Conservation (phyloP, 78 protist species). For the Dictyostelium purpureum region DNA sequence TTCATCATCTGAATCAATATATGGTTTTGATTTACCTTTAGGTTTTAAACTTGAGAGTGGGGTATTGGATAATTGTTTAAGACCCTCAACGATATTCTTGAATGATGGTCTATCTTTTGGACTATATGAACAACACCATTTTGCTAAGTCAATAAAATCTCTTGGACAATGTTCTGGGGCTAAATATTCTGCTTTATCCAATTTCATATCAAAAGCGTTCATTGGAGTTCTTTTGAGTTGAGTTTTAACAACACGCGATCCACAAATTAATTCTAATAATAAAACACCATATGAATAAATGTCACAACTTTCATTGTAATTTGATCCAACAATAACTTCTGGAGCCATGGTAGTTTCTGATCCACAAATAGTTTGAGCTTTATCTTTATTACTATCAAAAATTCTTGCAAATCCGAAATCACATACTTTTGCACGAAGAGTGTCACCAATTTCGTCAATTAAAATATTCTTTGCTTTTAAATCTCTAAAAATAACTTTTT, state of each 20-base stretch:
- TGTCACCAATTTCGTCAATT: slow-evolving; percentile 42
- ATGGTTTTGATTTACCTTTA: slow-evolving; percentile 51
- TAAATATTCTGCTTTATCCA: slow-evolving; percentile 32
- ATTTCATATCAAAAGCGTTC: slow-evolving; percentile 44
- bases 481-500: slow-evolving; percentile 72
- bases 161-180: slow-evolving; percentile 52
- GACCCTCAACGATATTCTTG: slow-evolving; percentile 28
- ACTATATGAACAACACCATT: slow-evolving; percentile 21
- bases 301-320: slow-evolving; percentile 70
- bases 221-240: slow-evolving; percentile 58
- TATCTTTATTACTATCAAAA: neutral
- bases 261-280: slow-evolving; percentile 60
- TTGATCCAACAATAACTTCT: slow-evolving; percentile 56
- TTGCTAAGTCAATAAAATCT: slow-evolving; percentile 47
- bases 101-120: slow-evolving; percentile 60
- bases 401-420: slow-evolving; percentile 77
- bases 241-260: slow-evolving; percentile 48
- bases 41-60: neutral
- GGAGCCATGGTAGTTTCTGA: slow-evolving; percentile 76
- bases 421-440: slow-evolving; percentile 52
- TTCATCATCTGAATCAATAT: neutral
- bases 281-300: slow-evolving; percentile 63
- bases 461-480: slow-evolving; percentile 73
- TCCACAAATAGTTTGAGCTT: slow-evolving; percentile 42
- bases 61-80: neutral